Conservation (phyloP, 257 asterid species). For the Pogostemon cablin region DNA sequence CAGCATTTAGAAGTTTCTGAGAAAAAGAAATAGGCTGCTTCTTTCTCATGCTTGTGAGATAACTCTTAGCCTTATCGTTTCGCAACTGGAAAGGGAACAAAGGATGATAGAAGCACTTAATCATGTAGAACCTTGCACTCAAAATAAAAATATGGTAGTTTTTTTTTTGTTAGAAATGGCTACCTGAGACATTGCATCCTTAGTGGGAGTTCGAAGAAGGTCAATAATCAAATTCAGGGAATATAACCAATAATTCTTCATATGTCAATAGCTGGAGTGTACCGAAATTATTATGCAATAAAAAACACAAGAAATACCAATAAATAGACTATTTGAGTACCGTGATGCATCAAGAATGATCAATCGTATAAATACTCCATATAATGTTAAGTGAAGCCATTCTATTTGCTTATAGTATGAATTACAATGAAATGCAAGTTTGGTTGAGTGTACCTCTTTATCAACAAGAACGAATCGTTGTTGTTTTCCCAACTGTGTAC, state of each 20-base stretch:
- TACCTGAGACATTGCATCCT: constrained; percentile 84
- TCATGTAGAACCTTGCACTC: neutral
- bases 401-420: no score
- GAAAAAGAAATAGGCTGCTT: constrained; percentile 73
- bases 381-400: neutral
- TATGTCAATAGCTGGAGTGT: constrained; percentile 89
- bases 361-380: neutral
- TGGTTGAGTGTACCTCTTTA: no score
- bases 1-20: constrained; percentile 80
- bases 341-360: constrained; percentile 14
- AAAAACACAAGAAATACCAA: constrained; percentile 21
- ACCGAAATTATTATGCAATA: constrained; percentile 45
- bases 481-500: no score
- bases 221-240: constrained; percentile 90
- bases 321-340: neutral
- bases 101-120: neutral
- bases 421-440: no score
- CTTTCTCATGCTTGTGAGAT: constrained; percentile 85
- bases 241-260: constrained; percentile 99
- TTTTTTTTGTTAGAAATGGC: constrained; percentile 15
- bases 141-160: neutral
- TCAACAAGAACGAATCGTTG: no score
- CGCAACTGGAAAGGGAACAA: constrained; percentile 52
- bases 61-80: constrained; percentile 92
- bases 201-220: constrained; percentile 89